phyloP scores from a whole-genome alignment of 2,329 filamentous ascomycete genomes.

The Paraphoma chrysanthemicola region DNA sequence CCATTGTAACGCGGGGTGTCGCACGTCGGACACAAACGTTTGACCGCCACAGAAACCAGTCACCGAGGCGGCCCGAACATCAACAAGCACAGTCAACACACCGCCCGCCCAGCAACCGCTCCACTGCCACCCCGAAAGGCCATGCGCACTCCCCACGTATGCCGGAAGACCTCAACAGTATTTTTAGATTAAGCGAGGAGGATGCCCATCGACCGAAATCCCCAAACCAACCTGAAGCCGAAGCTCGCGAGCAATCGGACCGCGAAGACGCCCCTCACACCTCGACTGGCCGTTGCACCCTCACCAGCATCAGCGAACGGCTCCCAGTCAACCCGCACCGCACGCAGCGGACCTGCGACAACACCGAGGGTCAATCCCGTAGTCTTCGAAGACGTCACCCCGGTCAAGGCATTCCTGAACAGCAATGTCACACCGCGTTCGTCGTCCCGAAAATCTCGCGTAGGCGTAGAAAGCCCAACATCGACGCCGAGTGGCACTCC shows the following conservation, averaged over 20 bases:
- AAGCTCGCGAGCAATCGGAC: constrained; percentile 69
- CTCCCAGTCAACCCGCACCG: constrained; percentile 37
- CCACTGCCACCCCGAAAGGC: constrained; percentile 32
- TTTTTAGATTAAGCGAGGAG: constrained; percentile 26
- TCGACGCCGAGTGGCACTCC: constrained; percentile 72
- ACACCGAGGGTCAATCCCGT: constrained; percentile 43
- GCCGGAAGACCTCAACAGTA: constrained; percentile 19
- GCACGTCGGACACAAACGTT: constrained; percentile 19
- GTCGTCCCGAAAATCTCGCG: constrained; percentile 72
- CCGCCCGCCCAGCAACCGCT: constrained; percentile 32
- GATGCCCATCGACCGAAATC: constrained; percentile 49
- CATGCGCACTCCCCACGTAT: constrained; percentile 34
- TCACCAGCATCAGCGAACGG: constrained; percentile 32
- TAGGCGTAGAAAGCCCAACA: constrained; percentile 67
- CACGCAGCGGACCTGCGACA: constrained; percentile 34
- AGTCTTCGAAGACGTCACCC: constrained; percentile 60
- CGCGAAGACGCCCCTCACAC: constrained; percentile 63
- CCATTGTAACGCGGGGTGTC: constrained; percentile 17
- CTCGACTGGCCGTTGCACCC: constrained; percentile 60
- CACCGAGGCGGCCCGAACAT: constrained; percentile 6
- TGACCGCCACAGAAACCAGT: constrained; percentile 13
- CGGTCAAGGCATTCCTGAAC: constrained; percentile 64
- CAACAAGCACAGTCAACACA: constrained; percentile 32
- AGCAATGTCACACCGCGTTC: constrained; percentile 81
- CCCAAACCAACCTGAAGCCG: constrained; percentile 67